Percentiles rank a stretch among this genome's conserved stretches.
Evolutionary conservation across 2,329 filamentous ascomycete species (phyloP).

Genomic region (Bipolaris cookei): DNA sequence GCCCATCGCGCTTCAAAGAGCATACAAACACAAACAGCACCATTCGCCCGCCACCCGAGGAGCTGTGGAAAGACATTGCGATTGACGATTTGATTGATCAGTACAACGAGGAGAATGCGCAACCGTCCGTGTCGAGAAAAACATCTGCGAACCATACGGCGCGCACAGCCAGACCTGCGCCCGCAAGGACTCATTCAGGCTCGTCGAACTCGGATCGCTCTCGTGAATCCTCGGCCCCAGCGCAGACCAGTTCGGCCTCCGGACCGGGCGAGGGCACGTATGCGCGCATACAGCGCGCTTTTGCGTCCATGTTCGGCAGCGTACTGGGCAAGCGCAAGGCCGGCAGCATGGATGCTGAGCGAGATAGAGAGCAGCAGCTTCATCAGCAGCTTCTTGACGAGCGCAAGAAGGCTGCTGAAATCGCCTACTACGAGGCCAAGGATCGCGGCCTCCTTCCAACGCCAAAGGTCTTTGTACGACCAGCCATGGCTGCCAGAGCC

Average conservation of each 20-base stretch:
- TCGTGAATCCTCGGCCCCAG: conserved; percentile 7
- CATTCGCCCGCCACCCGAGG: conserved; percentile 41
- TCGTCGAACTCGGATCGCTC: conserved; percentile 6
- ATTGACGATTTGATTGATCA: conserved; percentile 35
- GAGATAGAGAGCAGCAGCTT: conserved; percentile 21
- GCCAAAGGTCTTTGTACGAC: conserved; percentile 42
- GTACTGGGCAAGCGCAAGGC: conserved; percentile 44
- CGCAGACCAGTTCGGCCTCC: conserved; percentile 8
- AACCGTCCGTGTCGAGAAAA: conserved; percentile 19
- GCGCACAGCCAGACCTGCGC: conserved; percentile 1
- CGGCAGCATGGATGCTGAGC: conserved; percentile 29
- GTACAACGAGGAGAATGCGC: conserved; percentile 34
- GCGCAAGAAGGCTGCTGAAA: conserved; percentile 39
- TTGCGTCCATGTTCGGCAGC: conserved; percentile 33
- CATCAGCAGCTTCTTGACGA: conserved; percentile 27
- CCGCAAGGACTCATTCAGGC: conserved; percentile 3
- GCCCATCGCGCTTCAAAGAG: conserved; percentile 38
- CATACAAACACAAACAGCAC: conserved; percentile 39
- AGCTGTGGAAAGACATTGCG: conserved; percentile 36
- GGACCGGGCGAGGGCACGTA: conserved; percentile 31
- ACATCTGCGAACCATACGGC: conserved; percentile 8
- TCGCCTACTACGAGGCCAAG: conserved; percentile 43
- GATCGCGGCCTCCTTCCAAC: conserved; percentile 42
- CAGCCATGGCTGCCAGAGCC: conserved; percentile 22
- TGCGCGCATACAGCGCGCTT: conserved; percentile 38